phyloP scores from a whole-genome alignment of 257 asterid species.

The Scutellaria barbata region DNA sequence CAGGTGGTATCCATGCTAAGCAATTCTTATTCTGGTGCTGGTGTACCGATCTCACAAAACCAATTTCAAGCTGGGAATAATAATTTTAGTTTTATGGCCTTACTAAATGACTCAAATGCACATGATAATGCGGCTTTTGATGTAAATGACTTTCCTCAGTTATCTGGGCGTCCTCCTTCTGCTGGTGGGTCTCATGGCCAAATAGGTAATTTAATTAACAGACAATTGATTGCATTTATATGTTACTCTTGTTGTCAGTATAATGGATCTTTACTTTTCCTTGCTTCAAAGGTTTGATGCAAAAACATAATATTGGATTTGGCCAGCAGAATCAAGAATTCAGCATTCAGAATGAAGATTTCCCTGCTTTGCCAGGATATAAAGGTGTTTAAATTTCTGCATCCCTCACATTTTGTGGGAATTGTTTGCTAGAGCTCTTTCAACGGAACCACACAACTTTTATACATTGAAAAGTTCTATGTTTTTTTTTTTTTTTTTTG shows the following conservation, averaged over 20 bases:
- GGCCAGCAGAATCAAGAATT: conserved; percentile 89
- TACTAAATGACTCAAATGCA: conserved; percentile 70
- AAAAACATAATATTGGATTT: conserved; percentile 76
- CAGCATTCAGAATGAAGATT: conserved; percentile 97
- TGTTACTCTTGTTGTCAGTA: conserved; percentile 28
- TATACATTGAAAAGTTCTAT: background rate
- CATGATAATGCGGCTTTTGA: conserved; percentile 72
- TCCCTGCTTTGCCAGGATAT: conserved; percentile 92
- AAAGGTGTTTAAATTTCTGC: conserved; percentile 60
- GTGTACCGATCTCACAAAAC: conserved; percentile 79
- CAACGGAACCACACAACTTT: conserved; percentile 22
- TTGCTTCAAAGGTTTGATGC: conserved; percentile 65
- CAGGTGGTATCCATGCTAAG: conserved; percentile 86
- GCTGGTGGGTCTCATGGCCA: conserved; percentile 91
- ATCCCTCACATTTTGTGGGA: conserved; percentile 13
- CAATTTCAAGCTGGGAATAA: conserved; percentile 77
- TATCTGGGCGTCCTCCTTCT: conserved; percentile 73
- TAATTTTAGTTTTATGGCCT: conserved; percentile 60
- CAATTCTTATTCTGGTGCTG: conserved; percentile 70
- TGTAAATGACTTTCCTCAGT: conserved; percentile 89
- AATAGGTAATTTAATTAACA: conserved; percentile 50
- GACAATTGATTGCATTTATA: background rate
- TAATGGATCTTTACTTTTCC: conserved; percentile 18
- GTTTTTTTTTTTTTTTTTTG: too few relatives aligned
- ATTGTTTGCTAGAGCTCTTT: conserved; percentile 15